Percentiles rank a stretch among this genome's conserved stretches.
phyloP scores from a whole-genome alignment of 176 grass and related monocot species.

The Otatea glauca region DNA sequence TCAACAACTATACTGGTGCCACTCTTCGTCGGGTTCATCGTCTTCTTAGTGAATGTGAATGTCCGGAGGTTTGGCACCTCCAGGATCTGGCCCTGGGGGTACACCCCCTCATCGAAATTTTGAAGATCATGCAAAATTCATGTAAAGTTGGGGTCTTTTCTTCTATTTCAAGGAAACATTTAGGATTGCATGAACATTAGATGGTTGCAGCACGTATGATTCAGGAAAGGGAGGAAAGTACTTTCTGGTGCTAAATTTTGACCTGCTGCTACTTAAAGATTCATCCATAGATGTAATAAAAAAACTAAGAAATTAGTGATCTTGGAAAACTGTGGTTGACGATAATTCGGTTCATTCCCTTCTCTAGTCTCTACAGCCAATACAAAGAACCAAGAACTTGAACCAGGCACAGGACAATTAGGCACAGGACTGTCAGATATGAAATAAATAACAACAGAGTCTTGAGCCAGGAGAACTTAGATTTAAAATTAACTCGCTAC shows the following conservation, averaged over 20 bases:
- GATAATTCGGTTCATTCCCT: neutral
- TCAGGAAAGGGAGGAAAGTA: neutral
- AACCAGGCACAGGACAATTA: neutral
- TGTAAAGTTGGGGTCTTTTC: neutral
- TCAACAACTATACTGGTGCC: conserved; percentile 60
- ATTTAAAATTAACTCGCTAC: neutral
- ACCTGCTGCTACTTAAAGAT: neutral
- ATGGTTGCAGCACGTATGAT: neutral
- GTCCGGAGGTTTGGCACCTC: conserved; percentile 73
- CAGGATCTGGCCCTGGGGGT: conserved; percentile 62
- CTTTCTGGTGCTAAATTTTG: neutral
- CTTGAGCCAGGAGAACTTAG: conserved; percentile 1
- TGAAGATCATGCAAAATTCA: neutral
- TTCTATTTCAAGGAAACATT: neutral
- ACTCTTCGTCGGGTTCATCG: conserved; percentile 52
- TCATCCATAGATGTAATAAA: neutral
- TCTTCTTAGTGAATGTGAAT: conserved; percentile 84
- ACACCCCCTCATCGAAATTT: conserved; percentile 28
- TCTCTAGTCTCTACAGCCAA: too few relatives aligned
- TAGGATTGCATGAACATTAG: neutral
- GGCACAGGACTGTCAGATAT: neutral
- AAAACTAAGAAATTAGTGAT: neutral
- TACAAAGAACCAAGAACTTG: conserved; percentile 13
- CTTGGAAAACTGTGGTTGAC: neutral
- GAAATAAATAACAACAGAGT: neutral